Base-by-base conservation (phyloP, 2,329 filamentous ascomycete genomes). In the Xylariaceae sp. region DNA sequence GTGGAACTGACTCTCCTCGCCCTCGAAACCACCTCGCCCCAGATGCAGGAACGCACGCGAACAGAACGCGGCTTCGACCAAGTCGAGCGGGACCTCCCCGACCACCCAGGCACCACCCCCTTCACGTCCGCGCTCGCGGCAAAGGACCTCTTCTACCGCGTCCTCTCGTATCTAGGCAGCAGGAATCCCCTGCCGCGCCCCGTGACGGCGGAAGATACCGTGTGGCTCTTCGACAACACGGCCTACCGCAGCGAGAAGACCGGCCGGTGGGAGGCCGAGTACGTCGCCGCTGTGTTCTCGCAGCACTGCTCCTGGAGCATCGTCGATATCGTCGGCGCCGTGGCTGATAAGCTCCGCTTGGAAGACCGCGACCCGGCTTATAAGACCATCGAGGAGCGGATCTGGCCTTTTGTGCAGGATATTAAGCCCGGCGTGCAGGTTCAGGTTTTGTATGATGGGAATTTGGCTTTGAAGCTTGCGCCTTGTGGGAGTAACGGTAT, bases 201-300 rank as follows among this genome's bases (percentile, higher is more conserved):
- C 32, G 80, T 89, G 44, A 79, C 83, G 51, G 75, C 77, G 15
- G 72, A 81, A 37, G 87, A 96, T 68, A 83, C 81, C 13, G 84
- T 96, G 39, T 96, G 92, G 92, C 75, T 96, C 7, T 76, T 96
- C 45, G 91, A 97, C 74, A 96, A 94, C 65, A 92, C 88, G 2
- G 92, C 91, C 4, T 92, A 87, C 68, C 81, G 83, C 56, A 71
- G 74, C 43, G 65, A 72, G 16, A 64, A 69, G 54, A 70, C 71
- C 1, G 73, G 72, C 49, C 69, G 67, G 49, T 96, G 91, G 90
- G 79, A 88, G 65, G 87, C 87, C 22, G 89, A 96, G 67, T 91
- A 92, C 57, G 84, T 95, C 0, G 83, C 87, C 2, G 89, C 88
- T 42, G 88, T 90, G 53, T 95, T 96, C 63, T 82, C 87, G 59